Base-by-base conservation (phyloP, 1,284 basidiomycete genomes). In the Cryptococcus sp. region DNA sequence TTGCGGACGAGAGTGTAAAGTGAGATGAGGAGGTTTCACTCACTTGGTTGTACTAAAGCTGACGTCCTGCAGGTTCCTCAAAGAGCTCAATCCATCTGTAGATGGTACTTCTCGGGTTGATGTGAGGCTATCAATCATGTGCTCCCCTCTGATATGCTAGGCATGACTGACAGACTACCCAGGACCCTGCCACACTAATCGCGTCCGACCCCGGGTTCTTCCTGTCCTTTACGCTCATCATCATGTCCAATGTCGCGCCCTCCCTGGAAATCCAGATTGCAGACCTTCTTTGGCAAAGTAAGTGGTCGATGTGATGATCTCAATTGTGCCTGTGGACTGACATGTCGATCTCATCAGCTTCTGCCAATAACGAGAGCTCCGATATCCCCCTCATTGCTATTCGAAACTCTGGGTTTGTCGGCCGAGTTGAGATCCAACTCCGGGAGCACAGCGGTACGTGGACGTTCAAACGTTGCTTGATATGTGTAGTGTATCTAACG, bases 41-140 rank as follows among this genome's bases (percentile, higher is more conserved):
- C 1, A 18, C 40, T 33, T 11, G 13, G 20, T 21, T 18, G 13
- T 1, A 28, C 11, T 16, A 20, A 11, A 15, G 52, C 56, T 63
- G 45, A 64, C 36, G 7, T 18, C 9, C 15, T 37, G 7, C 21
- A 75, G 72, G 23, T 63, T 89, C 45, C 81, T 98, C 4, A 74
- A 79, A 15, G 95, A 98, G 78, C 83, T 98, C 53, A 98, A 98
- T 75, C 87, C 91, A 2, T 82, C 85, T 55, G 94, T 97, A 3
- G 80, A 86, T 46, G 89, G 90, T 2, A 73, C 80, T 50, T 85
- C 88, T 1, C 83, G 88, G 62, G 79, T 82, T 16, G 79, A 83
- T 53, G 81, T 82, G 63, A 60, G 79, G n/a, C n/a, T 66, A 20
- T 5, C 5, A 28, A 39, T 16, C 8, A 43, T 66, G 16, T 45